Conservation (phyloP, 495 filamentous ascomycete species). For the Tuber magnatum region DNA sequence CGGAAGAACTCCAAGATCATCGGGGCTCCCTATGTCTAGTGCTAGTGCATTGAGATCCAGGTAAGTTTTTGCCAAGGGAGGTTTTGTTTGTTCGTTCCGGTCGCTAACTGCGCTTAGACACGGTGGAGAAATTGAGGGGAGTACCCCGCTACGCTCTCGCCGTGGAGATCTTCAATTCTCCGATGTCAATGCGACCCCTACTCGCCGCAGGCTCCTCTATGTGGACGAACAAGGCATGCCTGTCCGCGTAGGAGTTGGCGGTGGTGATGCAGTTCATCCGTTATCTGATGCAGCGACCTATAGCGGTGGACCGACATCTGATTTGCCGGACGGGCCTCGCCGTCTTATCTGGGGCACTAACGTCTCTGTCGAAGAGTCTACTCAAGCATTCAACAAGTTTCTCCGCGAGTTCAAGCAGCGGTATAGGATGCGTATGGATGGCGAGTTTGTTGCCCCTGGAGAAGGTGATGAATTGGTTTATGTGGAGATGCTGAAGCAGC, state of each 20-base stretch:
- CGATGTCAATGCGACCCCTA: conserved; percentile 33
- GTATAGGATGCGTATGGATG: conserved; percentile 80
- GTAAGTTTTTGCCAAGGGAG: not conserved
- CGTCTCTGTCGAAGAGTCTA: conserved; percentile 82
- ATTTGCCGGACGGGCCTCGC: conserved; percentile 70
- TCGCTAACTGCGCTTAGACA: not conserved
- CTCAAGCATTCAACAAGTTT: conserved; percentile 81
- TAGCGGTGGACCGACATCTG: conserved; percentile 56
- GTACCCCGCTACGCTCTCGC: conserved; percentile 33
- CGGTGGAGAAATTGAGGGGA: conserved; percentile 14
- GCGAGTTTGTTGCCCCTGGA: conserved; percentile 46
- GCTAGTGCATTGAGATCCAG: conserved; percentile 24
- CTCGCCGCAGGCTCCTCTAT: conserved; percentile 38
- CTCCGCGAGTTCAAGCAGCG: conserved; percentile 81
- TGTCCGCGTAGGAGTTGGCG: conserved; percentile 17
- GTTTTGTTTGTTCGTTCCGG: not conserved
- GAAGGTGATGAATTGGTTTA: conserved; percentile 77
- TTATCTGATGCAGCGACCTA: conserved; percentile 39
- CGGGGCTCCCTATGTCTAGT: conserved; percentile 33
- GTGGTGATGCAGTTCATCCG: conserved; percentile 16
- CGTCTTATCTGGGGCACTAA: conserved; percentile 96
- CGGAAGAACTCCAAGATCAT: conserved; percentile 23
- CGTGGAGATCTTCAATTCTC: conserved; percentile 41
- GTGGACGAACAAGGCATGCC: conserved; percentile 40
- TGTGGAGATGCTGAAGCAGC: conserved; percentile 75